A percentile compares a stretch with the other conserved stretches of the same genome.
Conservation (phyloP, 768 basidiomycete species). For the Butyriboletus loyo region DNA sequence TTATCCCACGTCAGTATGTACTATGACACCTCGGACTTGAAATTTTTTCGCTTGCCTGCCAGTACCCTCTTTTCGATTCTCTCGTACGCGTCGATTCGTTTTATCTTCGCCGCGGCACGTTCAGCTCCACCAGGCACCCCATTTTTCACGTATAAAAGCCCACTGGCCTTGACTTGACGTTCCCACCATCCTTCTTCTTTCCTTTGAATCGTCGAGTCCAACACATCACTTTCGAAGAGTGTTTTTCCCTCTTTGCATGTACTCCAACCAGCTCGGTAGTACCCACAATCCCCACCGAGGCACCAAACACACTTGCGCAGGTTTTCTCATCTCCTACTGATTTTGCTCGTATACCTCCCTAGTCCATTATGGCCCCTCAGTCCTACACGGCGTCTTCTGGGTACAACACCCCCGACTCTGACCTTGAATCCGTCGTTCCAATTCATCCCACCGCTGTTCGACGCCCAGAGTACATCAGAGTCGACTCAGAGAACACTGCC, state of each 20-base stretch:
- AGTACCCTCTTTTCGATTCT: conserved; percentile 17
- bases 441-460: conserved; percentile 86
- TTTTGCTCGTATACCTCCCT: conserved; percentile 26
- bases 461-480: conserved; percentile 70
- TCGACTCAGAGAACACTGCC: conserved; percentile 75
- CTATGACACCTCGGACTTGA: conserved; percentile 17
- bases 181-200: neutral
- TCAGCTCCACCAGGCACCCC: conserved; percentile 17
- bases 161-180: neutral
- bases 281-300: conserved; percentile 88
- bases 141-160: conserved; percentile 29
- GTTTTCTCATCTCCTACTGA: conserved; percentile 54
- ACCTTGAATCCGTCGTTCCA: conserved; percentile 64
- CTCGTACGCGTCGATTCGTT: neutral
- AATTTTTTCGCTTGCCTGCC: conserved; percentile 7
- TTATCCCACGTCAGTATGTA: conserved; percentile 4
- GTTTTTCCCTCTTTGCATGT: conserved; percentile 70
- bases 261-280: conserved; percentile 91
- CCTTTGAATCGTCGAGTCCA: neutral
- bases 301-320: conserved; percentile 74
- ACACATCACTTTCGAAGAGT: conserved; percentile 19
- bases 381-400: conserved; percentile 51
- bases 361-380: conserved; percentile 48
- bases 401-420: conserved; percentile 68
- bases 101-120: neutral